Evolutionary conservation across 108 stramenopile species (phyloP).

Genomic region (Nitzschia sp.): DNA sequence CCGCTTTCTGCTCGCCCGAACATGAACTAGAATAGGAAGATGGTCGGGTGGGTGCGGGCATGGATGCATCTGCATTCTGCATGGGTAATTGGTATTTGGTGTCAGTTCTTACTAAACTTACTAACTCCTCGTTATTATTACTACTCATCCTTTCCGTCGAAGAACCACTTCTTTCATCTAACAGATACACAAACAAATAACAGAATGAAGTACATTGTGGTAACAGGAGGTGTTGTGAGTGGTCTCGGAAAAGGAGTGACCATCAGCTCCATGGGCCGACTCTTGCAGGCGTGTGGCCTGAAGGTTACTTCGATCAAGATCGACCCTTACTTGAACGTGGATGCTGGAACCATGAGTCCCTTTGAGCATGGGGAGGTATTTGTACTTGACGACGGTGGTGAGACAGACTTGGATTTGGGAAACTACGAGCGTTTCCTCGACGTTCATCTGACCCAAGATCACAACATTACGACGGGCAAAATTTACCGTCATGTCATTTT

Average conservation of each 20-base stretch:
- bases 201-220: conserved; percentile 90
- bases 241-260: conserved; percentile 99
- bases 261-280: conserved; percentile 94
- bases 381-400: conserved; percentile 98
- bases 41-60: too few species aligned
- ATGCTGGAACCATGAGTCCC: conserved; percentile 98
- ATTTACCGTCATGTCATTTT: conserved; percentile 94
- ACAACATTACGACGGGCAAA: conserved; percentile 98
- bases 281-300: conserved; percentile 91
- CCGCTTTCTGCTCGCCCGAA: too few species aligned
- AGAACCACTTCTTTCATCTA: too few species aligned
- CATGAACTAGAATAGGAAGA: too few species aligned
- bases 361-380: conserved; percentile 97
- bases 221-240: conserved; percentile 97
- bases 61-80: too few species aligned
- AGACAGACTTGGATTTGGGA: conserved; percentile 97
- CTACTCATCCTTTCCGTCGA: too few species aligned
- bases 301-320: conserved; percentile 97
- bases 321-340: conserved; percentile 98
- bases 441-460: conserved; percentile 85
- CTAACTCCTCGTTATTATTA: too few species aligned
- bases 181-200: too few species aligned
- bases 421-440: conserved; percentile 98
- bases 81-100: too few species aligned
- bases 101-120: too few species aligned